These are phyloP conservation scores for Ascoidea tarda DNA, from an alignment of 805 yeast species.

Conservation along the genomic window DNA sequence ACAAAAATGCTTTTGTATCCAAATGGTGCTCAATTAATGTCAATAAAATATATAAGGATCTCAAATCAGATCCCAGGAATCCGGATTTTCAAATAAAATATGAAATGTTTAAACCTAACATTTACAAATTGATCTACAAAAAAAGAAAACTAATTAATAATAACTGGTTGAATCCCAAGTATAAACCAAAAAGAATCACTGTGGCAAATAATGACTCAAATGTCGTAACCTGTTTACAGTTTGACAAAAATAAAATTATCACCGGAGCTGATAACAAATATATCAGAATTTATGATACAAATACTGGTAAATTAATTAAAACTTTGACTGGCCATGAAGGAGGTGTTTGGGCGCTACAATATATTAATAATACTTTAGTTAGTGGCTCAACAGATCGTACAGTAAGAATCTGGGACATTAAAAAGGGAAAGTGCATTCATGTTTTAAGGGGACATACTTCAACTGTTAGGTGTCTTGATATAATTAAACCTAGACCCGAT, in stretches of 20 bases:
- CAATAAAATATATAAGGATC: constrained; percentile 3
- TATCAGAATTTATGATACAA: constrained; percentile 70
- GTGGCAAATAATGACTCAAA: constrained; percentile 58
- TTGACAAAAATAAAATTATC: constrained; percentile 79
- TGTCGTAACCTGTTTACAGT: constrained; percentile 91
- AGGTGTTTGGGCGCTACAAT: constrained; percentile 97
- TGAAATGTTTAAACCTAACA: constrained; percentile 17
- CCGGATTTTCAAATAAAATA: constrained; percentile 9
- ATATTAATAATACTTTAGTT: constrained; percentile 67
- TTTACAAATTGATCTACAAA: constrained; percentile 43
- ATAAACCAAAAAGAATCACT: constrained; percentile 52
- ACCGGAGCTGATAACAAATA: constrained; percentile 85
- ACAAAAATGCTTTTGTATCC: constrained; percentile 19
- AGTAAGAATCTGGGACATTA: constrained; percentile 86
- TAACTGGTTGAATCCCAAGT: constrained; percentile 73
- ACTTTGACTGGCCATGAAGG: constrained; percentile 84
- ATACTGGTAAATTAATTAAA: constrained; percentile 47
- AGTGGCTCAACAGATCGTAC: constrained; percentile 93
- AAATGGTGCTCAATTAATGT: constrained; percentile 20
- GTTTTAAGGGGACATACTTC: constrained; percentile 86
- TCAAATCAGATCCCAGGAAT: constrained; percentile 10
- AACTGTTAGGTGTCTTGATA: constrained; percentile 84
- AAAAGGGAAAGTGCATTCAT: constrained; percentile 78
- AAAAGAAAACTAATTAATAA: constrained; percentile 40
- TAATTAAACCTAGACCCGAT: constrained; percentile 50